Evolutionary conservation across 2,329 filamentous ascomycete species (phyloP), one percentile per base, ranked within the genome.

Genomic region (Acephala macrosclerotiorum): DNA sequence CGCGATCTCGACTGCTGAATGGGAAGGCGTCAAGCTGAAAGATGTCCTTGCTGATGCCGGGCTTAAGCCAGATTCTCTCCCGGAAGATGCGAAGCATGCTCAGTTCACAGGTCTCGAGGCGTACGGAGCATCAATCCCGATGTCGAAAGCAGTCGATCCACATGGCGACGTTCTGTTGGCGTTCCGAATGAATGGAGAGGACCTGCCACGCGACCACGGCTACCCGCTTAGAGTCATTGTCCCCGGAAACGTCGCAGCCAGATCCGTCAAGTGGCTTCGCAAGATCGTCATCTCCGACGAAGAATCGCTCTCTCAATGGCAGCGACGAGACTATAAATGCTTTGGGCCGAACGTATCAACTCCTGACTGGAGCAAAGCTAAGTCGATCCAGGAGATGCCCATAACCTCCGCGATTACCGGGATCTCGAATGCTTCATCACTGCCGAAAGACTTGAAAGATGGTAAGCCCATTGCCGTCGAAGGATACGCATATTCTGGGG

Each of bases 401-500:
- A 53, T 53, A 3, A 53, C 49, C 18, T 53, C 49, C 14, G 49
- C 49, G 3, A 53, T 53, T 20, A 53, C 49, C 25, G 26, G 14
- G 11, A 53, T 53, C 26, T 59, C 47, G 18, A 60, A 65, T 14
- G 40, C 40, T n/a, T 25, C 61, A 18, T 55, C 36, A 12, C 20
- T 45, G 68, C 69, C 8, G 85, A 85, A 65, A 76, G 45, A 53
- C 33, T 20, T n/a, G 20, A 40, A 36, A 11, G 22, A 56, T 22
- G 53, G 47, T 4, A 59, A 26, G n/a, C 42, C 64, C 11, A 62
- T 47, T 14, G 36, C 80, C 2, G 76, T 85, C 14, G 70, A 78
- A 64, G 83, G 83, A 0, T 82, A 79, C 66, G 83, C 84, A 3
- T 85, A 85, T 70, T 79, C 81, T 64, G 83, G 83, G n/a, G 80